phyloP scores from a whole-genome alignment of 768 basidiomycete genomes.

The Termitomyces bulborhizus region DNA sequence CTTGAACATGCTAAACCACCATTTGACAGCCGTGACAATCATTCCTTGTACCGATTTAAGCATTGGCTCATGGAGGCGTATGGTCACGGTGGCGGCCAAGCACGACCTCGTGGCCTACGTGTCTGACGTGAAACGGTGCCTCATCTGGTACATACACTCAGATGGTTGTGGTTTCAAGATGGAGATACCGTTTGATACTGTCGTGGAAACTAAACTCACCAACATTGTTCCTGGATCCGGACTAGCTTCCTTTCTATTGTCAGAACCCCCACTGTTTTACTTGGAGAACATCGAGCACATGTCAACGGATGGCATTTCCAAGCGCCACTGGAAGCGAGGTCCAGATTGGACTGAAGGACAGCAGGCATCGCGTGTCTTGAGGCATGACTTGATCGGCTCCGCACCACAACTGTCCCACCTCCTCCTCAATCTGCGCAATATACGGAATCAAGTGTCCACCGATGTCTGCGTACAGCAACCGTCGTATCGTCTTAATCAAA shows the following conservation, averaged over 20 bases:
- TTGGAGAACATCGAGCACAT: constrained; percentile 40
- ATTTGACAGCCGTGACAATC: constrained; percentile 54
- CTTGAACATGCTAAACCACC: background rate
- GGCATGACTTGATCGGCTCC: constrained; percentile 61
- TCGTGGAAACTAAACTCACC: constrained; percentile 52
- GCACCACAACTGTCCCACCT: constrained; percentile 54
- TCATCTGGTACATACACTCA: constrained; percentile 78
- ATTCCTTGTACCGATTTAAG: constrained; percentile 72
- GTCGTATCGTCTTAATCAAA: constrained; percentile 23
- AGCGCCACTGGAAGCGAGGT: constrained; percentile 55
- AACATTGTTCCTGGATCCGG: constrained; percentile 49
- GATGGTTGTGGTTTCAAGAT: constrained; percentile 77
- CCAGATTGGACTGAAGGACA: constrained; percentile 73
- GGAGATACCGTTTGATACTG: constrained; percentile 67
- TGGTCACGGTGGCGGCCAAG: constrained; percentile 45
- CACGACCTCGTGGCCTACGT: constrained; percentile 74
- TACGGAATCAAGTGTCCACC: constrained; percentile 27
- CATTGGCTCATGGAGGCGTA: constrained; percentile 75
- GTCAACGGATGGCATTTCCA: constrained; percentile 21
- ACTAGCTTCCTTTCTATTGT: constrained; percentile 57
- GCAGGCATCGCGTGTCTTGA: constrained; percentile 59
- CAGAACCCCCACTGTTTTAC: constrained; percentile 64
- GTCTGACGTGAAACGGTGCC: constrained; percentile 56
- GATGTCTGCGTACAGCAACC: constrained; percentile 32
- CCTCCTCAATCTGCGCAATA: constrained; percentile 42